phyloP scores from a whole-genome alignment of 1,284 basidiomycete genomes.

The Moesziomyces sp. region DNA sequence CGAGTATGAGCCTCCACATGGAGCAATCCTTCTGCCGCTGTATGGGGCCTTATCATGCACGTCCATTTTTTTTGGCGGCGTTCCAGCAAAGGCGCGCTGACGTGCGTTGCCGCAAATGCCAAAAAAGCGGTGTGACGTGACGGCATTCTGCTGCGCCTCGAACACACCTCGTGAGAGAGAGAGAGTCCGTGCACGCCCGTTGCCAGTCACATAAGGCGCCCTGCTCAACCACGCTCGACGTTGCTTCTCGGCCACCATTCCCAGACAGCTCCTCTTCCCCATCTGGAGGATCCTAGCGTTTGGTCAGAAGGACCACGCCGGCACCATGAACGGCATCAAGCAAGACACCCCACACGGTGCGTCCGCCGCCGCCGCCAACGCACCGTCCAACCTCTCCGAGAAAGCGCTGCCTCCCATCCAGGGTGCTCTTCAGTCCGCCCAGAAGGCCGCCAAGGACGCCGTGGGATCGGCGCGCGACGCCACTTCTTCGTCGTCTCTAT shows the following conservation, averaged over 20 bases:
- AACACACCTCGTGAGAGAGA: too few species aligned
- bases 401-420: slow-evolving; percentile 37
- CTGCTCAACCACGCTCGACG: too few species aligned
- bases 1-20: too few species aligned
- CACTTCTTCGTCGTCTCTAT: neutral
- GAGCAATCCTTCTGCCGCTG: too few species aligned
- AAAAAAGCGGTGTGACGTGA: neutral
- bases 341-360: slow-evolving; percentile 8
- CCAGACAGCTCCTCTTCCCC: too few species aligned
- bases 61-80: neutral
- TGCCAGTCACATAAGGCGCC: too few species aligned
- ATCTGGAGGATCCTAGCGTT: too few species aligned
- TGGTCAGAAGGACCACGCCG: too few species aligned
- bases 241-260: too few species aligned
- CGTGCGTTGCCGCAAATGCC: neutral
- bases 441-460: slow-evolving; percentile 9
- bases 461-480: slow-evolving; percentile 1
- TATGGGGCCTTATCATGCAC: neutral
- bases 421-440: slow-evolving; percentile 14
- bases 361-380: neutral
- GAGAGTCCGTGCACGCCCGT: slow-evolving; percentile 1
- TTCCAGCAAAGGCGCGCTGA: too few species aligned
- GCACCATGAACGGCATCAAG: slow-evolving; percentile 39
- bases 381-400: slow-evolving; percentile 28
- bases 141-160: slow-evolving; percentile 4